Base-by-base conservation (phyloP, 306 rosid genomes). In the Rosa rugosa region DNA sequence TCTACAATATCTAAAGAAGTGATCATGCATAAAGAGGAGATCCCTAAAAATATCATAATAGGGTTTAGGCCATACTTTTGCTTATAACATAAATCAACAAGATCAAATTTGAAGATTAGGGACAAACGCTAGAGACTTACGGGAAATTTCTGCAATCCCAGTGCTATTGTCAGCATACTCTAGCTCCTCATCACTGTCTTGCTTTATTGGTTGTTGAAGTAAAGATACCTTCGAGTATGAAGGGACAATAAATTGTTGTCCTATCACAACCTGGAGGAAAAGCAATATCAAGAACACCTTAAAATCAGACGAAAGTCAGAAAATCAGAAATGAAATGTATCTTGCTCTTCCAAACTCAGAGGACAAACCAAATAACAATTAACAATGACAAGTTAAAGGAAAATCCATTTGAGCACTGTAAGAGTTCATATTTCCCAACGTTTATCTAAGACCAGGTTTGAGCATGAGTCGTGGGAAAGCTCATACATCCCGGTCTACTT, bases 161-260 rank as follows among this genome's bases (percentile, higher is more conserved):
- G 87, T 85, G 86, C 91, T 86, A 87, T 88, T 90, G 79, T 93
- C 98, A 40, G 97, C 99, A 86, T 96, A 90, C 84, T 93, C 99
- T 34, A 96, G 94, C 93, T 96, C 98, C 82, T 96, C 99, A 22
- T 96, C 99, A 63, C 99, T 96, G 70, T 96, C 98, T 89, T 87
- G 97, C 85, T 89, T 90, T 59, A 82, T 83, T 42, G 99, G 99
- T 78, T 91, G 98, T 84, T 85, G 91, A 56, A 87, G 86, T 80
- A 93, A 90, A 27, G 99, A 96, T 75, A 91, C 99, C 79, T 77
- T 80, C 14, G 98, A 96, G 82, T 93, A 93, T 42, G 92, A 53
- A 83, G 98, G 98, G 80, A 93, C 98, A 72, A 83, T 87, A 82
- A 90, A 91, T 47, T 86, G 90, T 47, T 85, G 88, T 79, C 99